Base-by-base conservation (phyloP, 2,329 filamentous ascomycete species). In the Knufia fluminis region DNA sequence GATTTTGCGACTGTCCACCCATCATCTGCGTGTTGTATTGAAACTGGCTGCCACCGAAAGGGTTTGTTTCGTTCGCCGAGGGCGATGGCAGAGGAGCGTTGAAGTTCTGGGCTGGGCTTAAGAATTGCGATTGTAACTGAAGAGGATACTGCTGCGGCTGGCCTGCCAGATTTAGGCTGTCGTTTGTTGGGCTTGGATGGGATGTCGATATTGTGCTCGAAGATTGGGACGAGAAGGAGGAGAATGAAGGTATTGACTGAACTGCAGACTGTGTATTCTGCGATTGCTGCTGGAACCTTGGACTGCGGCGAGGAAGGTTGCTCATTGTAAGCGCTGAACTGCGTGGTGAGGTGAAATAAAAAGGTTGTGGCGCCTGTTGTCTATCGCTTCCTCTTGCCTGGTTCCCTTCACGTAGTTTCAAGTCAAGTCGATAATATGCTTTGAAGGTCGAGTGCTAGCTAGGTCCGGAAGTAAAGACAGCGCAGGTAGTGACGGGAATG, bases 171-270 rank as follows among this genome's bases (percentile, higher is more conserved):
- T 54, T 50, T 20, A 57, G 43, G 26, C 19, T 48, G 42, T 58
- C 53, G 46, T 49, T 56, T 46, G 54, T 48, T 3, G 58, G 58
- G 41, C 57, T 59, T 6, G 58, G 56, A 49, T 57, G 56, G 9
- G 56, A 57, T 47, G 53, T 57, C n/a, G 56, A 54, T n/a, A 57
- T 55, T 8, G 51, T 47, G 48, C 57, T 59, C 26, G 58, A 60
- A 16, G 55, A 46, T 26, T 55, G 54, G 7, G 58, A 59, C 38
- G 49, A 56, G 41, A 9, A 51, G 19, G 46, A 41, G 9, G 48
- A 17, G 33, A 55, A 57, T 1, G 48, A 20, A 45, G 52, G 46
- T 38, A 44, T 50, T 50, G 54, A 44, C 52, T 49, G 48, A 38
- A 36, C 24, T 12, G 14, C 24, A 12, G 40, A 31, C 23, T 36